These are phyloP conservation scores for Euphorbia schlechtendalii DNA, from an alignment of 441 rosid genomes.

Conservation along the genomic window DNA sequence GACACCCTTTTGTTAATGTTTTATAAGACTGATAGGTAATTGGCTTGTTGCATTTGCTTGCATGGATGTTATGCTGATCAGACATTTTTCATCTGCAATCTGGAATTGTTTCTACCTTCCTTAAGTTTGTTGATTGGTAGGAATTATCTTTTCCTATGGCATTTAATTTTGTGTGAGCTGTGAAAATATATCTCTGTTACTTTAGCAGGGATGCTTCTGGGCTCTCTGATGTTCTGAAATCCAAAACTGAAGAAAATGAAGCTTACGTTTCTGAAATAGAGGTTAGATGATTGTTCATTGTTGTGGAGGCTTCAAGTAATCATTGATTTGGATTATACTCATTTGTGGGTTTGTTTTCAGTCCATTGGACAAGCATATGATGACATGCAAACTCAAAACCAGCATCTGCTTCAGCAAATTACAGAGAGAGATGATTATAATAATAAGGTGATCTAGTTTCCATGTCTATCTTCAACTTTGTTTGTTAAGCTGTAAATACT, in stretches of 20 bases:
- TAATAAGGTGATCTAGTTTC: constrained; percentile 56
- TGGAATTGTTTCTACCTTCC: neutral
- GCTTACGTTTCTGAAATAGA: constrained; percentile 89
- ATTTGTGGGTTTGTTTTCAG: constrained; percentile 42
- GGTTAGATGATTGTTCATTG: constrained; percentile 41
- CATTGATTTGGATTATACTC: constrained; percentile 21
- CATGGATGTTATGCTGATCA: neutral
- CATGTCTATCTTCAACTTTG: neutral
- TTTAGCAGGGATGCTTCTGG: constrained; percentile 56
- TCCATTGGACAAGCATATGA: constrained; percentile 92
- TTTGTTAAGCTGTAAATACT: neutral
- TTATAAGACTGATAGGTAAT: neutral
- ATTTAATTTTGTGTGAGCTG: neutral
- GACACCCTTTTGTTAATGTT: neutral
- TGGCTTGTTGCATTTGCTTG: neutral
- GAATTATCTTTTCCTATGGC: neutral
- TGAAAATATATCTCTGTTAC: constrained; percentile 21
- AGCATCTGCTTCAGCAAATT: constrained; percentile 86
- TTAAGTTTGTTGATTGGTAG: neutral
- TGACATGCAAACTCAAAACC: constrained; percentile 95
- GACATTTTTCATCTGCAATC: neutral
- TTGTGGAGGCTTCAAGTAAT: constrained; percentile 12
- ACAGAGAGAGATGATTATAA: constrained; percentile 98
- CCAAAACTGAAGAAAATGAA: constrained; percentile 88
- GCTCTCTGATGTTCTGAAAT: constrained; percentile 60